A percentile compares a stretch with the other conserved stretches of the same genome.
Conservation (phyloP, 306 rosid species). For the Sphenostylis stenocarpa region DNA sequence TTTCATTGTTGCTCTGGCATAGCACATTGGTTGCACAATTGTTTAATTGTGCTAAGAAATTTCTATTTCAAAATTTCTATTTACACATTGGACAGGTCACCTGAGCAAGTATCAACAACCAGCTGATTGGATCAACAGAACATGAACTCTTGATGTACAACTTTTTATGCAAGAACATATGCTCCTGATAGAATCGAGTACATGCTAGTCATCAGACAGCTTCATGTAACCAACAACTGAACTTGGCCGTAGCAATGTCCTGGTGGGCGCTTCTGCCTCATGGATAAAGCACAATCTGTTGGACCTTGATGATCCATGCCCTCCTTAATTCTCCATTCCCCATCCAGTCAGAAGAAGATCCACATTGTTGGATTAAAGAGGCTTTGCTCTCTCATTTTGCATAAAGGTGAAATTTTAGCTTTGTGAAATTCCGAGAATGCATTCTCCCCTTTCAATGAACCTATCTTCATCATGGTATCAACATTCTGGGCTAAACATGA, state of each 20-base stretch:
- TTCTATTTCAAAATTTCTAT: too few species aligned
- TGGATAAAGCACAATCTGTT: neutral
- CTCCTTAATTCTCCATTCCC: conserved; percentile 15
- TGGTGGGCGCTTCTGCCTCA: conserved; percentile 6
- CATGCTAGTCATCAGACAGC: conserved; percentile 15
- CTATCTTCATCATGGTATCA: neutral
- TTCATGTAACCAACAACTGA: neutral
- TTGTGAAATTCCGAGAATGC: conserved; percentile 22
- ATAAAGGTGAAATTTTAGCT: conserved; percentile 18
- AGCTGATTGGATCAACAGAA: neutral
- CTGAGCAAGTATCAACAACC: neutral
- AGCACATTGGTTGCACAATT: too few species aligned
- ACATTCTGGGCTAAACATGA: neutral
- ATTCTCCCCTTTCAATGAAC: neutral
- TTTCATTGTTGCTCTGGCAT: neutral
- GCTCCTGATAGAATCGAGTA: neutral
- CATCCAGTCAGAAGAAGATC: neutral
- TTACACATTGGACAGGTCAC: neutral
- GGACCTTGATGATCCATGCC: conserved; percentile 8
- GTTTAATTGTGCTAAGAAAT: too few species aligned
- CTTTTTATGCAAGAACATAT: neutral
- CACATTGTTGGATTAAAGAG: conserved; percentile 9
- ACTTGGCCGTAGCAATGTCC: conserved; percentile 14
- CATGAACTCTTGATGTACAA: neutral
- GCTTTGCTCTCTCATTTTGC: conserved; percentile 18